Conservation (phyloP, 176 grass and related monocot species). For the Triticum monococcum region DNA sequence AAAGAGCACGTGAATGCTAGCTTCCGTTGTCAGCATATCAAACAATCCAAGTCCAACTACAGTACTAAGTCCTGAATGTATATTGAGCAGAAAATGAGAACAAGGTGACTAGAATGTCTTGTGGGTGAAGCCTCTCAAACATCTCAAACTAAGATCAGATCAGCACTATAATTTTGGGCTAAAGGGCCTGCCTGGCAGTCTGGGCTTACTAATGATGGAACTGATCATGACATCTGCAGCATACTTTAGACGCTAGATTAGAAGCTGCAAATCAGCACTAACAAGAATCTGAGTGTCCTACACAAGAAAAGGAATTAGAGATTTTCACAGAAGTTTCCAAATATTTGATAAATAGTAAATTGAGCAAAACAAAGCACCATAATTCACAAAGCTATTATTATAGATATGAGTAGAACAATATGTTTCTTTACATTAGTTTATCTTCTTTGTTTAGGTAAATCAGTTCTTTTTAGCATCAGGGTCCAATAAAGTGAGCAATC, state of each 20-base stretch:
- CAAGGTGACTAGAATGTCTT: conserved; percentile 21
- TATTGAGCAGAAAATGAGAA: not conserved
- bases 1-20: conserved; percentile 8
- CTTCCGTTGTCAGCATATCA: conserved; percentile 8
- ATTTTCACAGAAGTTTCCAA: not conserved
- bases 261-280: not conserved
- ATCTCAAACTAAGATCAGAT: conserved; percentile 29
- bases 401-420: not conserved
- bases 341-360: conserved; percentile 9
- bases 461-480: not conserved
- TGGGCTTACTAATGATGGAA: conserved; percentile 32
- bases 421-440: not conserved
- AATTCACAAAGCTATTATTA: not conserved
- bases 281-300: not conserved
- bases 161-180: not conserved
- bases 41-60: conserved; percentile 34
- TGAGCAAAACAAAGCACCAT: not conserved
- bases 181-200: not conserved
- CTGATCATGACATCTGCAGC: conserved; percentile 9
- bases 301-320: not conserved
- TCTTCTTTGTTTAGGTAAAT: conserved; percentile 12
- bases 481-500: conserved; percentile 12
- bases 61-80: conserved; percentile 12
- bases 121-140: conserved; percentile 11
- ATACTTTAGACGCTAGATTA: not conserved